Evolutionary conservation across 2,329 filamentous ascomycete species (phyloP).

Genomic region (Ambrosiella cleistominuta): DNA sequence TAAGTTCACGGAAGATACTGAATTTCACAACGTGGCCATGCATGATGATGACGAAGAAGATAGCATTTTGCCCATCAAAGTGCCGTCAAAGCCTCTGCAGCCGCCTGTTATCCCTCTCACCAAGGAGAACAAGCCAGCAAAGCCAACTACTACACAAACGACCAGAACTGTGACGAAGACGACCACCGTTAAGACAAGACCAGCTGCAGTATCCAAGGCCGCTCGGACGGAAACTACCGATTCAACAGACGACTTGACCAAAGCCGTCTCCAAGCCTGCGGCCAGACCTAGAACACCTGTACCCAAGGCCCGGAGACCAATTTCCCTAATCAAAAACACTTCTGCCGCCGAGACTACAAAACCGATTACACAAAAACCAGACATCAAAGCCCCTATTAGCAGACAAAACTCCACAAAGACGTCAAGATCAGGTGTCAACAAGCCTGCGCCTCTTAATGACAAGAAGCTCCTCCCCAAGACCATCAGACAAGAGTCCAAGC

Average conservation of each 20-base stretch:
- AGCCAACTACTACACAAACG: neutral
- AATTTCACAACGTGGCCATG: neutral
- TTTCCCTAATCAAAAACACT: slow-evolving; percentile 11
- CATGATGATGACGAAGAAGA: slow-evolving; percentile 8
- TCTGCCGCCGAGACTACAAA: slow-evolving; percentile 2
- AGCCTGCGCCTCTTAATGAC: neutral
- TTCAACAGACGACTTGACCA: slow-evolving; percentile 2
- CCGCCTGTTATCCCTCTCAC: neutral
- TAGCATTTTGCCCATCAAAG: slow-evolving; percentile 10
- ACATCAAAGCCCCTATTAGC: neutral
- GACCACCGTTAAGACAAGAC: slow-evolving; percentile 8
- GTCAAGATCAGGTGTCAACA: neutral
- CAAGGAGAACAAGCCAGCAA: neutral
- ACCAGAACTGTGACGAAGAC: slow-evolving; percentile 1
- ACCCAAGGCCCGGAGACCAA: slow-evolving; percentile 5
- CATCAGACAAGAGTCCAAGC: neutral
- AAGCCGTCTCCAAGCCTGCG: neutral
- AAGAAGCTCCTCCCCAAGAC: neutral
- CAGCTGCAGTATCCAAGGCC: neutral
- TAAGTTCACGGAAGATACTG: slow-evolving; percentile 1
- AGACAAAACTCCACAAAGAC: slow-evolving; percentile 5
- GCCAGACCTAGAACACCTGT: slow-evolving; percentile 11
- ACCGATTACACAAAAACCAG: neutral
- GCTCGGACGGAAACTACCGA: neutral
- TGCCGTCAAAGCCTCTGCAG: slow-evolving; percentile 2